Conservation (phyloP, 2,329 filamentous ascomycete species). For the Corynespora cassiicola region DNA sequence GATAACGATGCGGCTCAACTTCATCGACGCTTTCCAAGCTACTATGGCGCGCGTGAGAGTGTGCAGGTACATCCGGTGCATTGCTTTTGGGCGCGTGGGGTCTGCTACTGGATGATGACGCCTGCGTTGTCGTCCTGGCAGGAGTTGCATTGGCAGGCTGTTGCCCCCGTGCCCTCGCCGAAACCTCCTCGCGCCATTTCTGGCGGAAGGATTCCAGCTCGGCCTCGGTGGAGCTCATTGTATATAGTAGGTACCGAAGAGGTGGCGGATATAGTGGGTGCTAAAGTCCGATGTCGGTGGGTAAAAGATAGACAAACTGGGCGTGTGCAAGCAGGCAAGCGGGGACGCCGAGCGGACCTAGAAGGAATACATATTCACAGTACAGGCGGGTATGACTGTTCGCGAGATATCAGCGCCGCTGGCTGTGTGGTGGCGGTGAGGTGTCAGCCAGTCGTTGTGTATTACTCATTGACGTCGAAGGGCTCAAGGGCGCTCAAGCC, state of each 20-base stretch:
- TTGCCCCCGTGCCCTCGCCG: conserved; percentile 53
- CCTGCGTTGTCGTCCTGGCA: conserved; percentile 18
- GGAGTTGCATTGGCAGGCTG: conserved; percentile 17
- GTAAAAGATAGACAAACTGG: conserved; percentile 11
- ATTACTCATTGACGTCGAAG: conserved; percentile 1
- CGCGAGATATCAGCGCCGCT: no score
- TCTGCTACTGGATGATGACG: conserved; percentile 29
- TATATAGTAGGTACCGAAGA: conserved; percentile 23
- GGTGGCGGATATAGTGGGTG: conserved; percentile 29
- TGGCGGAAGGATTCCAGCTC: conserved; percentile 87
- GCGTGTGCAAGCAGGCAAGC: no score
- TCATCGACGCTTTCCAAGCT: conserved; percentile 48
- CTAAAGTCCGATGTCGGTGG: conserved; percentile 34
- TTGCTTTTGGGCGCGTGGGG: conserved; percentile 27
- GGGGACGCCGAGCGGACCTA: conserved; percentile 18
- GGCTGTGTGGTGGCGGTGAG: no score
- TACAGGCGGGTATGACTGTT: conserved; percentile 14
- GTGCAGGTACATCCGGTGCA: conserved; percentile 26
- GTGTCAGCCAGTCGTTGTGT: no score
- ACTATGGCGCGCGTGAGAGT: conserved; percentile 30
- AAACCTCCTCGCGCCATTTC: conserved; percentile 85
- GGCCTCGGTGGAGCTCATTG: conserved; percentile 51
- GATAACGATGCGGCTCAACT: conserved; percentile 49
- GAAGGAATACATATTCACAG: conserved; percentile 27
- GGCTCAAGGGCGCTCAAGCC: conserved; percentile 6